Conservation (phyloP, 139 green algal species). For the Ulvella scutata region DNA sequence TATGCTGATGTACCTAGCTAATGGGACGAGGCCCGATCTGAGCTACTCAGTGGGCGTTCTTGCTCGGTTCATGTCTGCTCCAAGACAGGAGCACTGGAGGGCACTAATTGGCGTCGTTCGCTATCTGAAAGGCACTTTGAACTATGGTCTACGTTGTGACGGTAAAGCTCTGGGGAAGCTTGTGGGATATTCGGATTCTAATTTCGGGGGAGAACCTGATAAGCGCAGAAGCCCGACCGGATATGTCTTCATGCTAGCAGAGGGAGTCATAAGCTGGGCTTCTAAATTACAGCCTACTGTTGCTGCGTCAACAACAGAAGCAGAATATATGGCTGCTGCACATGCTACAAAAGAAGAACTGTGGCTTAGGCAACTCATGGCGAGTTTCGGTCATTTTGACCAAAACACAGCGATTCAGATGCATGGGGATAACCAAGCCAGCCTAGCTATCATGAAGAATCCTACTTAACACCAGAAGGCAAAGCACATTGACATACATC, state of each 20-base stretch:
- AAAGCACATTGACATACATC: constrained; percentile 28
- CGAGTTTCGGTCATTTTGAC: constrained; percentile 5
- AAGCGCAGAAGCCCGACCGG: constrained; percentile 19
- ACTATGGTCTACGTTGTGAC: constrained; percentile 6
- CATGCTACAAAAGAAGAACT: constrained; percentile 18
- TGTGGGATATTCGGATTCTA: constrained; percentile 23
- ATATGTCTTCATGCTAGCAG: constrained; percentile 23
- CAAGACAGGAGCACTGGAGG: constrained; percentile 14
- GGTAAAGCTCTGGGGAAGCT: neutral
- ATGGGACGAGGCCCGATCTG: constrained; percentile 22
- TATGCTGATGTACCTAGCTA: constrained; percentile 14
- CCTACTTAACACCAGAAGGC: constrained; percentile 7
- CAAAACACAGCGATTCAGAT: neutral
- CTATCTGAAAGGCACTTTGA: constrained; percentile 13
- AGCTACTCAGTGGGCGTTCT: constrained; percentile 20
- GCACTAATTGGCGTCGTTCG: constrained; percentile 15
- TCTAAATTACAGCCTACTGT: constrained; percentile 27
- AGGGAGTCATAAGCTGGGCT: constrained; percentile 23
- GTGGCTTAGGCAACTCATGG: constrained; percentile 18
- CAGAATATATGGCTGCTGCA: constrained; percentile 31
- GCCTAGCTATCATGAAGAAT: constrained; percentile 18
- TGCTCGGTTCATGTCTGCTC: constrained; percentile 17
- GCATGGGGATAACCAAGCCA: constrained; percentile 17
- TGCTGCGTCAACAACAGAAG: constrained; percentile 25
- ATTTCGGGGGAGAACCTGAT: constrained; percentile 17